Conservation (phyloP, 129 eudicot genomes). For the Oenanthe sinensis region DNA sequence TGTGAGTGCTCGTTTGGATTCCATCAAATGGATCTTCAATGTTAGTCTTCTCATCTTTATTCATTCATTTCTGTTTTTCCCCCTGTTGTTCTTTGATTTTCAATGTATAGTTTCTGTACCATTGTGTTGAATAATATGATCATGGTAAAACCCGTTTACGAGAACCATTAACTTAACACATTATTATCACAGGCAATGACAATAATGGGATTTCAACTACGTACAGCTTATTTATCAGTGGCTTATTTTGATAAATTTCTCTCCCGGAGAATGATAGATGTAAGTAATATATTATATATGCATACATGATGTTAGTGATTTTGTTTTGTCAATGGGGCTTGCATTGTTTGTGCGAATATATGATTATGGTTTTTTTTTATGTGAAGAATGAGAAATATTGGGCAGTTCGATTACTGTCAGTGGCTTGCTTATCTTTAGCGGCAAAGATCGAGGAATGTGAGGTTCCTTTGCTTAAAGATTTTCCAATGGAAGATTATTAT, state of each 20-base stretch:
- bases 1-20: conserved; percentile 37
- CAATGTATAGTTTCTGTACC: neutral
- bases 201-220: conserved; percentile 25
- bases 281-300: conserved; percentile 14
- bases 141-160: no score
- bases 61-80: neutral
- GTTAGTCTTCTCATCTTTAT: conserved; percentile 21
- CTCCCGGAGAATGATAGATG: conserved; percentile 29
- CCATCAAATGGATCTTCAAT: conserved; percentile 52
- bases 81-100: neutral
- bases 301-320: neutral
- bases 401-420: conserved; percentile 42
- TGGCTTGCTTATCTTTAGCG: conserved; percentile 70
- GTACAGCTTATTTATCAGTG: conserved; percentile 58
- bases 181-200: conserved; percentile 35
- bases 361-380: neutral
- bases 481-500: conserved; percentile 16
- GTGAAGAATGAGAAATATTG: conserved; percentile 42
- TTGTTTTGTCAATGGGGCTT: neutral
- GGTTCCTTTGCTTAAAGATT: conserved; percentile 23
- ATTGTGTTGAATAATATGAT: neutral
- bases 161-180: no score
- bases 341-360: neutral
- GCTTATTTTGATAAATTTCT: conserved; percentile 60
- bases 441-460: conserved; percentile 46